Conservation (phyloP, 2,329 filamentous ascomycete genomes). For the Tolypocladium sp. region DNA sequence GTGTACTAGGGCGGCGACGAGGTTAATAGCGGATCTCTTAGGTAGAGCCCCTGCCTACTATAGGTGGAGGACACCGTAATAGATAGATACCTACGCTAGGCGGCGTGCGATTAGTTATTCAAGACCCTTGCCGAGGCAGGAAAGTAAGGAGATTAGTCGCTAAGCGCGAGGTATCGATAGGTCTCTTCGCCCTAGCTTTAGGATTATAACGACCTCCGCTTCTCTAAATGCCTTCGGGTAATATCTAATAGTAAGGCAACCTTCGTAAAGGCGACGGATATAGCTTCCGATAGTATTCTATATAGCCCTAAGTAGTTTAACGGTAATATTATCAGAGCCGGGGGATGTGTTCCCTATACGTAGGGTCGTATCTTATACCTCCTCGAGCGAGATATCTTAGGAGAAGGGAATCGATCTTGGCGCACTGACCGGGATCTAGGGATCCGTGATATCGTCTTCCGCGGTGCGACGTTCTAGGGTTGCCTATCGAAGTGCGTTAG, state of each 20-base stretch:
- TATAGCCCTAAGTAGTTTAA: not conserved
- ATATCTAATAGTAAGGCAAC: constrained; percentile 9
- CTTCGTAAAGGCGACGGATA: constrained; percentile 7
- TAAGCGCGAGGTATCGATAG: constrained; percentile 9
- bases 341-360: not conserved
- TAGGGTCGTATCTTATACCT: not conserved
- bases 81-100: constrained; percentile 10
- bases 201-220: constrained; percentile 14
- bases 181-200: constrained; percentile 12
- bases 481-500: constrained; percentile 6
- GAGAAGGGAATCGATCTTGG: constrained; percentile 6
- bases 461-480: constrained; percentile 6
- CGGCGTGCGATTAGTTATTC: constrained; percentile 13
- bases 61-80: constrained; percentile 9
- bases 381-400: constrained; percentile 1
- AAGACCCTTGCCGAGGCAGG: constrained; percentile 15
- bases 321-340: not conserved
- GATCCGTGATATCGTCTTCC: constrained; percentile 7
- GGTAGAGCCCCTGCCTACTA: constrained; percentile 13
- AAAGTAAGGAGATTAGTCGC: constrained; percentile 15
- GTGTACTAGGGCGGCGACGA: constrained; percentile 9
- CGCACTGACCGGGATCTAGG: constrained; percentile 3
- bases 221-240: constrained; percentile 10
- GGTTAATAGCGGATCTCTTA: constrained; percentile 9
- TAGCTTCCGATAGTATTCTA: constrained; percentile 1